phyloP scores from a whole-genome alignment of 495 filamentous ascomycete species.

The Neurospora discreta region DNA sequence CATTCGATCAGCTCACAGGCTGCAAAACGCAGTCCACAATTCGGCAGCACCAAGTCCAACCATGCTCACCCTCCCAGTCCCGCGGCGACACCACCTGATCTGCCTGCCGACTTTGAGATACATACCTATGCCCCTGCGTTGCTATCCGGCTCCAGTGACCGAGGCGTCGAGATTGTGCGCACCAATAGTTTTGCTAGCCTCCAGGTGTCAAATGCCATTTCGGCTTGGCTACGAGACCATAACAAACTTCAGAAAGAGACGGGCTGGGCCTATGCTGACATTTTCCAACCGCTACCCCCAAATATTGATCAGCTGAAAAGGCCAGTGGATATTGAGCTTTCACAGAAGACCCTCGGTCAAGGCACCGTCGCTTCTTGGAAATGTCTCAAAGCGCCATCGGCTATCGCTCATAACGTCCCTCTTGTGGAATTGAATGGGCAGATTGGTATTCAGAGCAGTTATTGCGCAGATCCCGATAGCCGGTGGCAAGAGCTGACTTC shows the following conservation, averaged over 20 bases:
- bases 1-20: constrained; percentile 55
- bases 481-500: constrained; percentile 66
- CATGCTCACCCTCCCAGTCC: constrained; percentile 43
- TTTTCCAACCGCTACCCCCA: constrained; percentile 36
- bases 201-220: constrained; percentile 52
- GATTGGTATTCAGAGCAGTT: constrained; percentile 68
- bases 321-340: constrained; percentile 27
- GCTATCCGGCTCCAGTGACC: constrained; percentile 55
- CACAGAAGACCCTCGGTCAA: constrained; percentile 33
- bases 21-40: constrained; percentile 43
- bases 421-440: constrained; percentile 83
- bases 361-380: constrained; percentile 51
- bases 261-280: constrained; percentile 31
- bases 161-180: constrained; percentile 44
- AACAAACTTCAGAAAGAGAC: constrained; percentile 36
- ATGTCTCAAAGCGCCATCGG: constrained; percentile 47
- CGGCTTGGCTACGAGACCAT: constrained; percentile 60
- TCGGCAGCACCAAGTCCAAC: constrained; percentile 26
- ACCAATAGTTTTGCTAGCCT: constrained; percentile 60
- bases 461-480: constrained; percentile 59
- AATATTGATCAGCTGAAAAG: constrained; percentile 26
- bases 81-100: constrained; percentile 43
- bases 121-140: constrained; percentile 64
- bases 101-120: constrained; percentile 41
- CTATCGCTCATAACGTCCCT: constrained; percentile 51